Evolutionary conservation across 805 yeast genomes (phyloP).

Genomic region (Starmera quercuum): DNA sequence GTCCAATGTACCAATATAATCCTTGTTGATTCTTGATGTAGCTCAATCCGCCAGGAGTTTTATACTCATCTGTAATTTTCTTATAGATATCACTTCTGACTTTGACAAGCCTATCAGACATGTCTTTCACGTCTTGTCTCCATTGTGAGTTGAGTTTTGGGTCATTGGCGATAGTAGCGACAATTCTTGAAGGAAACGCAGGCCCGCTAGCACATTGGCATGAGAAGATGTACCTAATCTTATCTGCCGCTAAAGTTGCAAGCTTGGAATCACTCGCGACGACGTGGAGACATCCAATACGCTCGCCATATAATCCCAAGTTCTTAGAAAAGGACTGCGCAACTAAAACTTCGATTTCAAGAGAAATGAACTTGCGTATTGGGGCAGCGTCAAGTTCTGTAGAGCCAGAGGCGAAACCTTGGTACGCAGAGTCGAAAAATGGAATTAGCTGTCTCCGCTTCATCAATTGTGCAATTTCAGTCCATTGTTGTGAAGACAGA

Average conservation of each 20-base stretch:
- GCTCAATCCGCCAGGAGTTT: constrained; percentile 63
- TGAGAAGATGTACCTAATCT: constrained; percentile 63
- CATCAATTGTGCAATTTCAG: constrained; percentile 50
- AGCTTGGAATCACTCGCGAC: constrained; percentile 26
- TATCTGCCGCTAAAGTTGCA: constrained; percentile 38
- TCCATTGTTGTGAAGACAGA: constrained; percentile 67
- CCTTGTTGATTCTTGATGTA: constrained; percentile 76
- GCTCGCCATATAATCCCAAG: constrained; percentile 81
- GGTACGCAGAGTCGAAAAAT: constrained; percentile 78
- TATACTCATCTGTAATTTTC: constrained; percentile 40
- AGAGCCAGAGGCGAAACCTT: constrained; percentile 80
- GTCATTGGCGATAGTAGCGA: constrained; percentile 53
- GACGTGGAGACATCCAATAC: constrained; percentile 52
- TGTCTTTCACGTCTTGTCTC: constrained; percentile 60
- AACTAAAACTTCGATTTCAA: constrained; percentile 16
- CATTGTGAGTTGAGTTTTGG: constrained; percentile 50
- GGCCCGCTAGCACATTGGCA: constrained; percentile 80
- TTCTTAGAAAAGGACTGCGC: constrained; percentile 82
- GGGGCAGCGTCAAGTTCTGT: constrained; percentile 57
- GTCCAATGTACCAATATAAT: constrained; percentile 80
- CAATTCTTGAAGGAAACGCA: constrained; percentile 76
- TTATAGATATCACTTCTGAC: constrained; percentile 56
- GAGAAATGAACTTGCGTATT: constrained; percentile 29
- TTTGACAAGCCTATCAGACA: constrained; percentile 61
- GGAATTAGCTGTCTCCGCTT: constrained; percentile 53